These are phyloP conservation scores for Osmanthus fragrans DNA, from an alignment of 257 asterid species.

Conservation along the genomic window DNA sequence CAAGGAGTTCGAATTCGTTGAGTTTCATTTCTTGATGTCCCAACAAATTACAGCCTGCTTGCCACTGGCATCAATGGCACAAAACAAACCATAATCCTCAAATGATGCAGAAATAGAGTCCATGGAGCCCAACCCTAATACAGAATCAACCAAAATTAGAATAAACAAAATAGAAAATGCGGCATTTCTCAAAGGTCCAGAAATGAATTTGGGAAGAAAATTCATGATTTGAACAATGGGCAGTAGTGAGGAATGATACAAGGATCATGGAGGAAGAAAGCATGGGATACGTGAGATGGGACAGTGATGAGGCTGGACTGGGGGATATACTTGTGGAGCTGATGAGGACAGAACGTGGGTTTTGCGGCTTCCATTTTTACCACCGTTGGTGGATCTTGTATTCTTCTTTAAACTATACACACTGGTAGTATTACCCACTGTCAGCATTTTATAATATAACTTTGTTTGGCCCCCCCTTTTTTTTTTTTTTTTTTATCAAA, in stretches of 20 bases:
- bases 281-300: constrained; percentile 25
- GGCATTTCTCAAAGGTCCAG: constrained; percentile 12
- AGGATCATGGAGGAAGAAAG: constrained; percentile 43
- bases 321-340: constrained; percentile 16
- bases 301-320: constrained; percentile 25
- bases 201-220: not conserved
- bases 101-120: constrained; percentile 83
- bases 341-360: constrained; percentile 56
- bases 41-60: constrained; percentile 92
- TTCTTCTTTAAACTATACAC: not conserved
- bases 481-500: too few species aligned
- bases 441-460: not conserved
- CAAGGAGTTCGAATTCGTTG: constrained; percentile 29
- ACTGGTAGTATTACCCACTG: not conserved
- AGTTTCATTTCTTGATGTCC: constrained; percentile 52
- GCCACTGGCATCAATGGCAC: constrained; percentile 96
- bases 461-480: too few species aligned
- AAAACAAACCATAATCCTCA: constrained; percentile 62
- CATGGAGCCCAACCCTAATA: constrained; percentile 77
- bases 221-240: constrained; percentile 25
- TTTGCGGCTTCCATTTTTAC: constrained; percentile 46
- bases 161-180: constrained; percentile 22
- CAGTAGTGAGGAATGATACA: constrained; percentile 8
- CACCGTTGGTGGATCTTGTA: constrained; percentile 22
- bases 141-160: constrained; percentile 35